Conservation (phyloP, 805 yeast species). For the Yarrowia porcina region DNA sequence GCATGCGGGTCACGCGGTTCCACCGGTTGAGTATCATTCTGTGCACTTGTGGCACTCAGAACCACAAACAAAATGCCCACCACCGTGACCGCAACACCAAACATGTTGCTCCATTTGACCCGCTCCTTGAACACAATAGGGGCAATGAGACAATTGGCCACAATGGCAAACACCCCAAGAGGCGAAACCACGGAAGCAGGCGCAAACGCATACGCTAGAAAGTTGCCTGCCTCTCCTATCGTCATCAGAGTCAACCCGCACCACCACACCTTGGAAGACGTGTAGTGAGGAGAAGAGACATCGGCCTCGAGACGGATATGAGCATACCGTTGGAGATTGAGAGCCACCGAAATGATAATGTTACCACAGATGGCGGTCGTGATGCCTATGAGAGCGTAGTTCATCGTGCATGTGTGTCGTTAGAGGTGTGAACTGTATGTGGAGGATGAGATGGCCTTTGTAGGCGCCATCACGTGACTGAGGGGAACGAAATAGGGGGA, state of each 20-base stretch:
- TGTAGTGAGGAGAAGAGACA: neutral
- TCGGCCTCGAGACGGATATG: conserved; percentile 36
- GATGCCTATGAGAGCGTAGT: conserved; percentile 37
- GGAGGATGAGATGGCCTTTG: neutral
- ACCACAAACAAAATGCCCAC: conserved; percentile 46
- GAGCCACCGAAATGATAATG: conserved; percentile 41
- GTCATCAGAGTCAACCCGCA: conserved; percentile 30
- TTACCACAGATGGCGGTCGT: conserved; percentile 41
- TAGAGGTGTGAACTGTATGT: neutral
- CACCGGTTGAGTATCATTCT: neutral
- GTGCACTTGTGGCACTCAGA: conserved; percentile 37
- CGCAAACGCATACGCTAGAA: conserved; percentile 49
- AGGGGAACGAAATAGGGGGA: neutral
- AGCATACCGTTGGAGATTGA: conserved; percentile 44
- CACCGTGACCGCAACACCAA: conserved; percentile 44
- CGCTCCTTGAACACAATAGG: conserved; percentile 47
- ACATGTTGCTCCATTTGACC: conserved; percentile 38
- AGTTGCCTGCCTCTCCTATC: conserved; percentile 47
- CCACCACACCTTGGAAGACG: conserved; percentile 15
- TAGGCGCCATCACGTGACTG: neutral
- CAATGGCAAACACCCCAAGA: conserved; percentile 48
- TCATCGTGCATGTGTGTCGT: conserved; percentile 1
- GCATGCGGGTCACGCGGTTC: conserved; percentile 7
- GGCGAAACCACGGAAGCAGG: conserved; percentile 51
- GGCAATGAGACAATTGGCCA: conserved; percentile 49